Percentiles rank a stretch among this genome's conserved stretches.
Evolutionary conservation across 169 alveolate species (phyloP).

Genomic region (Cryptosporidium muris): DNA sequence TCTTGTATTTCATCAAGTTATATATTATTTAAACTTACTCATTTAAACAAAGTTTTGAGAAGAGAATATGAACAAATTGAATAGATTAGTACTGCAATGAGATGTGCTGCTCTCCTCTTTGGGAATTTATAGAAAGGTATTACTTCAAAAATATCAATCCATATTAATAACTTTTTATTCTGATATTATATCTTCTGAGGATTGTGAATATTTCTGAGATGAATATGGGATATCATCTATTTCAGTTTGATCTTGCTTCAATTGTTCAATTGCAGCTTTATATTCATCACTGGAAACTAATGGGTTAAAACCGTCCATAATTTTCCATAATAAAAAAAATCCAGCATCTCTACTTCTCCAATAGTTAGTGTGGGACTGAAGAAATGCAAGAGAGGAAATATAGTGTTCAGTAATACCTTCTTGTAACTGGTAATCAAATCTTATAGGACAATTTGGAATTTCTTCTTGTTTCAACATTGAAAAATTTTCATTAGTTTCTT

Average conservation of each 20-base stretch:
- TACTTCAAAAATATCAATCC: not conserved
- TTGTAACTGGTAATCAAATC: conserved; percentile 81
- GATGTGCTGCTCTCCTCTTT: too few species aligned
- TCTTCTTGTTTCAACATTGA: conserved; percentile 30
- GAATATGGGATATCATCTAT: conserved; percentile 6
- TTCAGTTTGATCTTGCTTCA: conserved; percentile 48
- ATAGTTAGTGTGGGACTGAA: conserved; percentile 83
- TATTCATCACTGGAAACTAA: conserved; percentile 54
- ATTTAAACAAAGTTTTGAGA: too few species aligned
- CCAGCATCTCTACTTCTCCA: conserved; percentile 83
- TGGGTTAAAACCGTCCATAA: conserved; percentile 65
- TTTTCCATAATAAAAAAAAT: conserved; percentile 78
- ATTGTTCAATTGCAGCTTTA: conserved; percentile 46
- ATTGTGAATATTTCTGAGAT: conserved; percentile 6
- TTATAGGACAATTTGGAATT: conserved; percentile 59
- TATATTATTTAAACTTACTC: too few species aligned
- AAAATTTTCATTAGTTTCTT: conserved; percentile 36
- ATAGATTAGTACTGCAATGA: too few species aligned
- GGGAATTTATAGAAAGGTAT: too few species aligned
- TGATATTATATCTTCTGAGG: not conserved
- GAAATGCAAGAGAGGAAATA: conserved; percentile 82
- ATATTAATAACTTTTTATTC: not conserved
- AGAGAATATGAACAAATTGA: too few species aligned
- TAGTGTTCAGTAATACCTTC: conserved; percentile 87
- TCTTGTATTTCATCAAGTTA: too few species aligned